Conservation (phyloP, 495 filamentous ascomycete species). For the Endocarpon pusillum region DNA sequence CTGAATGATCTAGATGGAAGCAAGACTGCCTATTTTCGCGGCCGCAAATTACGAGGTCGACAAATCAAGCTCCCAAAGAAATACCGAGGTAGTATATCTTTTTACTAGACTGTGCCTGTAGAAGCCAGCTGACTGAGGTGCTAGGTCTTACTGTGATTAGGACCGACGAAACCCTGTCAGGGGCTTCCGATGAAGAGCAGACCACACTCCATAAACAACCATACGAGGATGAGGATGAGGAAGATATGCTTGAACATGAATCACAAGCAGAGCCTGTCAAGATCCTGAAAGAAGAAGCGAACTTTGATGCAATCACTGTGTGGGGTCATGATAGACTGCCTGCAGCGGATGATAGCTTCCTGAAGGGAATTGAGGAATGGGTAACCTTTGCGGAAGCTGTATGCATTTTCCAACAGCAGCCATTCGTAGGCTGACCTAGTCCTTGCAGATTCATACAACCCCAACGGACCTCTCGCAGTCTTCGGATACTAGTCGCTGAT, state of each 20-base stretch:
- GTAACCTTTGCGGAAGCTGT: slow-evolving; percentile 53
- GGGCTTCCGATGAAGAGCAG: neutral
- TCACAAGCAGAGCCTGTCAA: slow-evolving; percentile 35
- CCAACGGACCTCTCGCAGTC: too few species aligned
- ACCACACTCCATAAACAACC: neutral
- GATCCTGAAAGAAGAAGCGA: slow-evolving; percentile 40
- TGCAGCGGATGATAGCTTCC: slow-evolving; percentile 51
- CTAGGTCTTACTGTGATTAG: slow-evolving; percentile 24
- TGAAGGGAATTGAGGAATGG: slow-evolving; percentile 67
- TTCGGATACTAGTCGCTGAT: too few species aligned
- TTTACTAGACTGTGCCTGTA: neutral
- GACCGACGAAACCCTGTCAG: slow-evolving; percentile 18
- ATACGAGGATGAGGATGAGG: slow-evolving; percentile 24
- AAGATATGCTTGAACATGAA: slow-evolving; percentile 19
- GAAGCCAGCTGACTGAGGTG: neutral
- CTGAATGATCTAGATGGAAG: slow-evolving; percentile 20
- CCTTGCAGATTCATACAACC: too few species aligned
- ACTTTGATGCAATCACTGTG: slow-evolving; percentile 63
- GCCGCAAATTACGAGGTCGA: slow-evolving; percentile 60
- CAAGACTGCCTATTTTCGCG: slow-evolving; percentile 58
- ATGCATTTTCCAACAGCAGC: too few species aligned
- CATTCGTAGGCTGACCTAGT: too few species aligned
- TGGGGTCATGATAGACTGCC: slow-evolving; percentile 71
- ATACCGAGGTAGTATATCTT: slow-evolving; percentile 43
- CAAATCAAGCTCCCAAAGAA: slow-evolving; percentile 50